Evolutionary conservation across 306 rosid species (phyloP), one percentile per base, ranked within the genome.

Genomic region (Cucurbita argyrosperma): DNA sequence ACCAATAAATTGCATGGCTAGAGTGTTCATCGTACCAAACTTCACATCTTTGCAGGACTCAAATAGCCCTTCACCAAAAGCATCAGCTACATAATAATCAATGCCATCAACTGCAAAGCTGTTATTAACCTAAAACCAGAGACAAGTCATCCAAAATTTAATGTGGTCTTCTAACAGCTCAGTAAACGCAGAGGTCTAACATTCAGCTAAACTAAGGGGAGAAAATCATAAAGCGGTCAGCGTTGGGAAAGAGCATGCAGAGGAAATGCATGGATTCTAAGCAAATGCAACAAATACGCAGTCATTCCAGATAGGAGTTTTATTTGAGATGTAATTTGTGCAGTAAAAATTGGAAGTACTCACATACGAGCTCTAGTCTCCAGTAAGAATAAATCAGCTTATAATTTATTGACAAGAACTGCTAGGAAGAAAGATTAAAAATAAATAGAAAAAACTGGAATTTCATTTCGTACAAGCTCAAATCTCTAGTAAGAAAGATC

Each of bases 21-120:
- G 87, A 80, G 99, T 86, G 80, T 94, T 94, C 88, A 78, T 82
- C 72, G 95, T 88, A 77, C 99, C 99, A 81, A 88, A 94, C 78
- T 91, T 94, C 58, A 94, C 99, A 66, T 94, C 97, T 81, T 91
- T 94, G 92, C 99, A 94, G 67, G 99, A 94, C 70, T 91, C 85
- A 64, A 85, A 94, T 76, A 94, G 81, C 72, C 97, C 96, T 87
- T 88, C 92, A 79, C 99, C 99, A 87, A 89, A 94, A 80, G 88
- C 79, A 78, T 91, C 97, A 77, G 83, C 82, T 56, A 84, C 64
- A 80, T 82, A 87, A 85, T 77, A 94, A 75, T 94, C 91, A 82
- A 94, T 94, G 81, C 89, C 96, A 77, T 88, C 85, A 74, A 91
- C 97, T 14, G 96, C 88, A 85, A 79, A 78, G 82, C 86, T 94